Evolutionary conservation across 176 grass and related monocot genomes (phyloP), one percentile per base, ranked within the genome.

Genomic region (Hyparrhenia diplandra): DNA sequence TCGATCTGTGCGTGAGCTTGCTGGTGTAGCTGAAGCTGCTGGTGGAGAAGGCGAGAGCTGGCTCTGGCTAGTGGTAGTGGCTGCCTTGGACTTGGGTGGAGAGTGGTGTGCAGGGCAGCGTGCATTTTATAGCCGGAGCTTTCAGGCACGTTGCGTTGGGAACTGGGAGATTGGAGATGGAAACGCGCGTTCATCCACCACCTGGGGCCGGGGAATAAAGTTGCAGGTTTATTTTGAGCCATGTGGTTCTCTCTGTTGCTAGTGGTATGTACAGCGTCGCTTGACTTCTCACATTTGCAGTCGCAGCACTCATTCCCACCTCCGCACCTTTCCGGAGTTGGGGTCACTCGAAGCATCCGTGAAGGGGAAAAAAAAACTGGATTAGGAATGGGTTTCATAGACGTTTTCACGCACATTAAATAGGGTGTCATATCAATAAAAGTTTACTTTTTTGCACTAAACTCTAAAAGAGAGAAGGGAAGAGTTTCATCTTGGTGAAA

Each of bases 41-140:
- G 41, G 7, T 11, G 55, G n/a, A 32, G 31, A 30, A 65, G 87
- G 42, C 17, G 34, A 70, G 71, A 69, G 73, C 11, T 43, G 7
- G 64, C 0, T 77, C n/a, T 58, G 61, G 28, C 43, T 65, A n/a
- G n/a, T n/a, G n/a, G n/a, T n/a, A 59, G 21, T 57, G 30, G 21
- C 5, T 70, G 18, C 30, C 31, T 81, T 89, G 64, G 34, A 9
- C 54, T 24, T 59, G 55, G 10, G 55, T 59, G 55, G 16, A 61
- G 62, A 6, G 47, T 40, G 41, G 65, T 4, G 78, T 66, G 66
- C 58, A 27, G n/a, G 41, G 42, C 27, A 49, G 69, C 69, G 42
- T 31, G 14, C 27, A 28, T 34, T 88, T 79, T 79, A n/a, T 90
- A 86, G 83, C n/a, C 16, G 1, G 57, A 25, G 69, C 0, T 67